Conservation (phyloP, 306 rosid genomes). For the Parietaria judaica region DNA sequence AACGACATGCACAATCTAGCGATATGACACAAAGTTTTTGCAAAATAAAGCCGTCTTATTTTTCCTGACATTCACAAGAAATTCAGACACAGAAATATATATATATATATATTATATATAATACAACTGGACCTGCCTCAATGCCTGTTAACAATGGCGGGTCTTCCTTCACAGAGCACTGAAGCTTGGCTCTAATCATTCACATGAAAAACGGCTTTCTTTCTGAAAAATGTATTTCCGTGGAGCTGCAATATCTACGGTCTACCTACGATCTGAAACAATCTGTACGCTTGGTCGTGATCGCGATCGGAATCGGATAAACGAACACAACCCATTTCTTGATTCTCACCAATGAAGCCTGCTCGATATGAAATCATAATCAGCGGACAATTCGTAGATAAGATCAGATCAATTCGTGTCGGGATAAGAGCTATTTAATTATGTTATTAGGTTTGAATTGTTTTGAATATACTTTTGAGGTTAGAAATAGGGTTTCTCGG, state of each 20-base stretch:
- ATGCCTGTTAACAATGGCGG: background rate
- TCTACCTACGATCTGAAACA: conserved; percentile 23
- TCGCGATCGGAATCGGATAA: conserved; percentile 12
- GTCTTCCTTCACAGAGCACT: conserved; percentile 26
- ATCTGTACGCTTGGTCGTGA: conserved; percentile 36
- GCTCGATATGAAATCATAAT: conserved; percentile 21
- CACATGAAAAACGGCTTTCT: background rate
- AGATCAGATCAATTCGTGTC: conserved; percentile 6
- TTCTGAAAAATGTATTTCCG: conserved; percentile 19
- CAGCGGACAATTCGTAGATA: background rate
- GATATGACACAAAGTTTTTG: conserved; percentile 15
- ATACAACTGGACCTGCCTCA: conserved; percentile 20
- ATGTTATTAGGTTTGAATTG: too few relatives aligned
- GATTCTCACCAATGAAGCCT: conserved; percentile 26
- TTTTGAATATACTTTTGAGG: too few relatives aligned
- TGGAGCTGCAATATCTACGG: conserved; percentile 19
- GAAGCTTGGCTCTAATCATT: conserved; percentile 20
- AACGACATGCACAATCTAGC: conserved; percentile 20
- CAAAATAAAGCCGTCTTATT: conserved; percentile 11
- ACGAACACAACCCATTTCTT: too few relatives aligned
- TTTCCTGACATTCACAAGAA: conserved; percentile 9
- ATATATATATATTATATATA: background rate
- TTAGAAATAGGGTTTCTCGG: too few relatives aligned
- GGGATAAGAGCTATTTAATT: background rate
- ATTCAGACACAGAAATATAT: background rate